Evolutionary conservation across 495 filamentous ascomycete genomes (phyloP), one percentile per base, ranked within the genome.

Genomic region (Elasticomyces elasticus): DNA sequence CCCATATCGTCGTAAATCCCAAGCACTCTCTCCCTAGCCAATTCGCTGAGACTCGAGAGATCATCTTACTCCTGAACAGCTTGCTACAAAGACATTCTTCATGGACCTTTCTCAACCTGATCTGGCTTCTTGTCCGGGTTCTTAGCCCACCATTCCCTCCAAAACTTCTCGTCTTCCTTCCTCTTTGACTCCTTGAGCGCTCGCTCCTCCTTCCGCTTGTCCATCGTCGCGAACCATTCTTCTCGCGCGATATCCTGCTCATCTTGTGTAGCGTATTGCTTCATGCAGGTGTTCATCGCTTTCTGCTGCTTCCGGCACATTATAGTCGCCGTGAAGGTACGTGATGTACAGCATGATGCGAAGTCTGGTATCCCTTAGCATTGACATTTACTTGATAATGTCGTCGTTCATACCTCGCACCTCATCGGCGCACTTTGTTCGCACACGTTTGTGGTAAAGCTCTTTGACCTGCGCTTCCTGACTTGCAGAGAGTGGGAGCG

Each of bases 281-380:
- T 68, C 91, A 98, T 95, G 72, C 92, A 98, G 48, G 71, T 75
- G 71, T 97, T 97, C 92, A 98, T 98, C 20, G 79, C 74, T 31
- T 82, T 78, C 40, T 86, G 84, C 60, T 89, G 75, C 9, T 72
- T 67, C 25, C 89, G 85, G 72, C 92, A 98, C 15, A 80, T 76
- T 78, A 89, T 95, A 1, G 86, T 83, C 17, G 87, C 84, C 30
- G 83, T 84, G 61, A 96, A 74, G 11, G 94, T 97, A 50, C 87
- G 85, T 67, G 81, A 81, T 31, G 79, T 76, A 24, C 90, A 89
- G 75, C 92, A 98, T 64, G 85, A 77, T 42, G 94, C 92, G 69
- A 97, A 92, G 51, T 83, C 91, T 95, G 35, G 10, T 13, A 2
- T 23, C 13, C 15, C 20, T 6, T 4, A 26, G 20, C n/a, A 49